phyloP scores from a whole-genome alignment of 306 rosid genomes.

The Ziziphus jujuba region DNA sequence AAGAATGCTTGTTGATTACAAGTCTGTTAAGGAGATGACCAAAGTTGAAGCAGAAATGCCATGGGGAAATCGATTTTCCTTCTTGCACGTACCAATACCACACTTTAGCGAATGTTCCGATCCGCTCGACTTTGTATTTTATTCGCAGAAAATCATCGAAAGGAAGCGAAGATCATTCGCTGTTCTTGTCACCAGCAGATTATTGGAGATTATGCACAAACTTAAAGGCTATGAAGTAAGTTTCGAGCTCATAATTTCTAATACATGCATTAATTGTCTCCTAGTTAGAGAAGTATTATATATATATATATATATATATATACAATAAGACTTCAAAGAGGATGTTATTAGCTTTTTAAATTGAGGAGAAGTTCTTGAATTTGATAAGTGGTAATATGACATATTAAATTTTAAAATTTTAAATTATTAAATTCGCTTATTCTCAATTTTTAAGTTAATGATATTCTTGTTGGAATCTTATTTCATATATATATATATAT shows the following conservation, averaged over 20 bases:
- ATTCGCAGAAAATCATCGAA: constrained; percentile 38
- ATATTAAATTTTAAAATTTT: no score
- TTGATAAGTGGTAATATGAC: no score
- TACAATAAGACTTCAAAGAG: no score
- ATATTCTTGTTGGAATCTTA: not conserved
- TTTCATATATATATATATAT: not conserved
- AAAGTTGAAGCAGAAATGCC: constrained; percentile 11
- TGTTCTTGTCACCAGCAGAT: constrained; percentile 32
- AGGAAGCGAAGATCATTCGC: constrained; percentile 47
- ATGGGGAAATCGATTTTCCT: constrained; percentile 54
- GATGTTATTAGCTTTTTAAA: no score
- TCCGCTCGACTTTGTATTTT: constrained; percentile 42
- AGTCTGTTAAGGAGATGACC: constrained; percentile 49
- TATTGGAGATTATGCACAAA: constrained; percentile 44
- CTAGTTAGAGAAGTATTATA: no score
- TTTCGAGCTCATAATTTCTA: no score
- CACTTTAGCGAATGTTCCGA: constrained; percentile 27
- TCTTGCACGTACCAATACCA: constrained; percentile 53
- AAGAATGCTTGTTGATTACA: constrained; percentile 45
- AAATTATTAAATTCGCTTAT: no score
- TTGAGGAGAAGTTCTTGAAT: no score
- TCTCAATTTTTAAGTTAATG: no score
- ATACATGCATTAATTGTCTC: no score
- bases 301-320: no score
- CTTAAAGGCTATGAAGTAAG: constrained; percentile 50